phyloP scores from a whole-genome alignment of 2,329 filamentous ascomycete genomes.

The Xylaria sp. region DNA sequence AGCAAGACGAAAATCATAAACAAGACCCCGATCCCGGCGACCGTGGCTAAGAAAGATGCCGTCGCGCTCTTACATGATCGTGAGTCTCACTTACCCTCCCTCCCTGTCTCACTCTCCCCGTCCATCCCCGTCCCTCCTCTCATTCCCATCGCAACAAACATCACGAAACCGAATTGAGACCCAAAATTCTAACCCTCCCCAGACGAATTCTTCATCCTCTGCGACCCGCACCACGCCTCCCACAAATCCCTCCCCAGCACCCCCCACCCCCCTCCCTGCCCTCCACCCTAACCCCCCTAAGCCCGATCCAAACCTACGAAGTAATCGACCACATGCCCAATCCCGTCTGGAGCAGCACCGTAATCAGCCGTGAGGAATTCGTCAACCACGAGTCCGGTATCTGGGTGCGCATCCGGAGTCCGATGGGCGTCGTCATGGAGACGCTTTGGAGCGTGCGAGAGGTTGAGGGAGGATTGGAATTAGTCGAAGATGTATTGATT shows the following conservation, averaged over 20 bases:
- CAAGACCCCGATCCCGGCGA: conserved; percentile 38
- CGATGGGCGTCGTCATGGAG: conserved; percentile 49
- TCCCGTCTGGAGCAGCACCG: conserved; percentile 50
- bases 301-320: conserved; percentile 32
- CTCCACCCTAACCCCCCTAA: too few relatives aligned
- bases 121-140: not conserved
- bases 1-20: conserved; percentile 40
- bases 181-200: not conserved
- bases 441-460: conserved; percentile 42
- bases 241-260: conserved; percentile 26
- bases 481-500: conserved; percentile 48
- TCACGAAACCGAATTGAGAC: not conserved
- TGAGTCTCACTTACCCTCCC: conserved; percentile 5
- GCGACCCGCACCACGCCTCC: conserved; percentile 46
- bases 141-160: too few relatives aligned
- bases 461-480: conserved; percentile 35
- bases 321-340: conserved; percentile 50
- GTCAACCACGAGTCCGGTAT: conserved; percentile 44
- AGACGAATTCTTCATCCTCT: conserved; percentile 46
- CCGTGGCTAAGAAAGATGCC: conserved; percentile 22
- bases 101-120: not conserved
- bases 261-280: too few relatives aligned
- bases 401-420: conserved; percentile 48
- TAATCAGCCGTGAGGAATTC: conserved; percentile 51
- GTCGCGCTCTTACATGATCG: conserved; percentile 45